Evolutionary conservation across 2,329 filamentous ascomycete genomes (phyloP), one percentile per base, ranked within the genome.

Genomic region (Phialocephala sp.): DNA sequence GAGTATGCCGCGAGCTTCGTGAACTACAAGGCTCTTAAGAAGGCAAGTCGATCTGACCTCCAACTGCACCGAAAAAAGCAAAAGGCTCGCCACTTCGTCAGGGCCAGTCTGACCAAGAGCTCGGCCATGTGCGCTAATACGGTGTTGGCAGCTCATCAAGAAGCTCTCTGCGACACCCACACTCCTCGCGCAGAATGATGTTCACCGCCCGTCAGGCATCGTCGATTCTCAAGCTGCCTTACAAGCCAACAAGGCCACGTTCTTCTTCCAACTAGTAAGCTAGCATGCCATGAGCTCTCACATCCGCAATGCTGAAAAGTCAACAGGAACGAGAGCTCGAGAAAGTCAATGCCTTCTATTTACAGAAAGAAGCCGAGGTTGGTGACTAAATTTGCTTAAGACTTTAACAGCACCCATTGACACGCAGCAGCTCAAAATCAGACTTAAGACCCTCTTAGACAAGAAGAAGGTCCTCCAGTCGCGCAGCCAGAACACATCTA

Each of bases 1-100:
- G 95, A 99, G 86, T 99, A 99, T 90, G 94, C 95, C 68, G 93
- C 94, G 71, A 97, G 94, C 81, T 99, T 99, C 78, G 94, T 98
- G 74, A 97, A 99, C 81, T 99, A 99, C 84, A 99, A 99, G 83
- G 94, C 93, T 67, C 85, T 99, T 73, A 99, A 99, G 81, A 98
- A 98, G 92, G 95, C 97, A 77, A 69, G 80, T 77, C 35, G 61
- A 59, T 62, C 63, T 37, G 63, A 58, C 35, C 36, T 55, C 41
- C 36, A 52, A 39, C 54, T 18, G 55, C 18, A 32, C 8, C 58
- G 59, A 63, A 68, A 68, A 70, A 68, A 71, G 66, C 64, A 70
- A 69, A 65, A 41, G 54, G 37, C 37, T 59, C 45, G 27, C 41
- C 63, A 27, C 6, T 59, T 59, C 52, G 32, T 32, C 35, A 64